phyloP scores from a whole-genome alignment of 306 rosid genomes.

The Carpinus viminea region DNA sequence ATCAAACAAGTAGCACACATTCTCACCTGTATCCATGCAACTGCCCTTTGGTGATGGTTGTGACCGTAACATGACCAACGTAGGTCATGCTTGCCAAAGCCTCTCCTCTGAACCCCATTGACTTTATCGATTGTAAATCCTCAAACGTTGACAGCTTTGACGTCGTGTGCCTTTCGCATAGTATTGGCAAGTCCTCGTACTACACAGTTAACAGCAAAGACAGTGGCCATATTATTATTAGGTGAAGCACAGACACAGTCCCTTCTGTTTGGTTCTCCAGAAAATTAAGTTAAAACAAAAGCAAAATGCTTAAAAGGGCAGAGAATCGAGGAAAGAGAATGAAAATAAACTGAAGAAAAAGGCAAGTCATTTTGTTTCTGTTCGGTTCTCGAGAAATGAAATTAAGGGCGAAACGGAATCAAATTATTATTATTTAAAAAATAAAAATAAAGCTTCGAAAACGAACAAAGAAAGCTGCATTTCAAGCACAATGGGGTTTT shows the following conservation, averaged over 20 bases:
- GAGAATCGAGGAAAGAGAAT: not conserved
- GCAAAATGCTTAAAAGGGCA: not conserved
- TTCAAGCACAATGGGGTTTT: not conserved
- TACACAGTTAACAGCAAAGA: conserved; percentile 4
- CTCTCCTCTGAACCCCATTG: conserved; percentile 97
- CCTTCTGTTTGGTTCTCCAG: not conserved
- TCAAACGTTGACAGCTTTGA: conserved; percentile 81
- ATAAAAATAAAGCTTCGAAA: not conserved
- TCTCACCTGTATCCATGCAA: conserved; percentile 78
- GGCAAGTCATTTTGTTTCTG: not conserved
- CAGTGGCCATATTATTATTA: conserved; percentile 2
- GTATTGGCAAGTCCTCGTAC: conserved; percentile 75
- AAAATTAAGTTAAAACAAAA: not conserved
- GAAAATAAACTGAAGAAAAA: not conserved
- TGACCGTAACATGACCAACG: conserved; percentile 86
- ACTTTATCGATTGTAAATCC: conserved; percentile 73
- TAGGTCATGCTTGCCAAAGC: conserved; percentile 95
- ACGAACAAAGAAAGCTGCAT: not conserved
- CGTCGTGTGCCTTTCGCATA: conserved; percentile 92
- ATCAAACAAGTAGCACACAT: conserved; percentile 17
- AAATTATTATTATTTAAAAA: not conserved
- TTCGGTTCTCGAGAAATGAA: not conserved
- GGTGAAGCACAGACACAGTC: not conserved
- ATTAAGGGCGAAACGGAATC: not conserved
- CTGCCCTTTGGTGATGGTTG: conserved; percentile 82